phyloP scores from a whole-genome alignment of 805 yeast genomes.

The Lipomyces japonicus region DNA sequence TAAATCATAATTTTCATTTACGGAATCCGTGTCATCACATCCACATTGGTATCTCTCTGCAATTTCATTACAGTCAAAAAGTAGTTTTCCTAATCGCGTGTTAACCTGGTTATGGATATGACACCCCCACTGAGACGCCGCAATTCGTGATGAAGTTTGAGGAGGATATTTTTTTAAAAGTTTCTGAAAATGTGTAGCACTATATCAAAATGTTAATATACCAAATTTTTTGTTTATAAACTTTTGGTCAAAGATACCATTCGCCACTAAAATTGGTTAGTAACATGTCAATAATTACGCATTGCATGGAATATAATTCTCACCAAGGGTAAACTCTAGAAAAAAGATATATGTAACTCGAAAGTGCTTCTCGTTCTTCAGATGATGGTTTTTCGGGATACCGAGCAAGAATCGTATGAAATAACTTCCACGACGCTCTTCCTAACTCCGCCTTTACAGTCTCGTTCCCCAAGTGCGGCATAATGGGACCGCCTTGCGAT shows the following conservation, averaged over 20 bases:
- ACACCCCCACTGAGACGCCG: conserved; percentile 96
- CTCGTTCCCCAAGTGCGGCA: conserved; percentile 93
- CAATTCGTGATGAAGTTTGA: conserved; percentile 67
- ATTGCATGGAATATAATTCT: not conserved
- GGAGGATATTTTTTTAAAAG: conserved; percentile 75
- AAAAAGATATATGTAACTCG: conserved; percentile 64
- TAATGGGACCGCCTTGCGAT: conserved; percentile 51
- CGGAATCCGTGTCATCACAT: conserved; percentile 45
- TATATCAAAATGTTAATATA: not conserved
- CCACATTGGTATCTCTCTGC: conserved; percentile 95
- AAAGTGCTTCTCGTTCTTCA: conserved; percentile 60
- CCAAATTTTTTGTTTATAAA: not conserved
- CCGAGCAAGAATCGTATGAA: conserved; percentile 88
- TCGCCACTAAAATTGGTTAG: conserved; percentile 10
- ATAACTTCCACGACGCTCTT: conserved; percentile 82
- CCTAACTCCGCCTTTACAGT: conserved; percentile 81
- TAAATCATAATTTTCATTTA: not conserved
- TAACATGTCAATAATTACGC: not conserved
- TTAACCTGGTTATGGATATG: conserved; percentile 86
- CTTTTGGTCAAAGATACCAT: conserved; percentile 3
- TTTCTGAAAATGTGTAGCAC: conserved; percentile 84
- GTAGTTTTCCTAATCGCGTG: conserved; percentile 58
- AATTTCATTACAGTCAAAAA: conserved; percentile 80
- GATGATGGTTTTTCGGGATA: conserved; percentile 78
- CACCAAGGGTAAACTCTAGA: conserved; percentile 92